Base-by-base conservation (phyloP, 768 basidiomycete genomes). In the Suillus plorans region DNA sequence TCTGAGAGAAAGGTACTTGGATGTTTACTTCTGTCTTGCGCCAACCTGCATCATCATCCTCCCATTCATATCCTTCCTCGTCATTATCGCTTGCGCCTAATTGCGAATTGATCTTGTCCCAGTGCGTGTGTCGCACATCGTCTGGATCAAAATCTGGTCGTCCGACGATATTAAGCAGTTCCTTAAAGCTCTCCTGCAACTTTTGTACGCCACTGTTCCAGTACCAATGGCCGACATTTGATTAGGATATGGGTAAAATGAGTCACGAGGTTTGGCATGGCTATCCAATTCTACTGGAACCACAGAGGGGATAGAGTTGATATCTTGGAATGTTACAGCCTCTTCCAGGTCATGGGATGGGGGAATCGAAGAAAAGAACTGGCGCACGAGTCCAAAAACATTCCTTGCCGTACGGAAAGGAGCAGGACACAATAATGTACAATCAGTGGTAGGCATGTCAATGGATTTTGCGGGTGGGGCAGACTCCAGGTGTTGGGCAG, bases 271-370 rank as follows among this genome's bases (percentile, higher is more conserved):
- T n/a, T 49, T 13, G 6, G 49, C 13, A 5, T 18, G 16, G 0
- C 3, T 2, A 55, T 14, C 65, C 62, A 2, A 52, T 25, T n/a
- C 36, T 25, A 6, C 37, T 22, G n/a, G 44, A 64, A 4, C 14
- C 0, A 4, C 13, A 37, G 39, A 44, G 0, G 61, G 57, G 61
- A 69, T 12, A 65, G 62, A 42, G 65, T 63, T 25, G 12, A 41
- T 41, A 66, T 69, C 16, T 14, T 53, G 22, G 58, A 55, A 34
- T 0, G 10, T 55, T 18, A 3, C 18, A 1, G 5, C 53, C 8
- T 62, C 61, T 16, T 65, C 61, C 5, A 55, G 61, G 52, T 65
- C 61, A 34, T 65, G 61, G 25, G 61, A 47, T 2, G 64, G 64
- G 20, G 57, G 56, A 2, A 16, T 42, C 0, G 42, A 42, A 22